Conservation (phyloP, 2,329 filamentous ascomycete species). For the Pseudofabraea citricarpa region DNA sequence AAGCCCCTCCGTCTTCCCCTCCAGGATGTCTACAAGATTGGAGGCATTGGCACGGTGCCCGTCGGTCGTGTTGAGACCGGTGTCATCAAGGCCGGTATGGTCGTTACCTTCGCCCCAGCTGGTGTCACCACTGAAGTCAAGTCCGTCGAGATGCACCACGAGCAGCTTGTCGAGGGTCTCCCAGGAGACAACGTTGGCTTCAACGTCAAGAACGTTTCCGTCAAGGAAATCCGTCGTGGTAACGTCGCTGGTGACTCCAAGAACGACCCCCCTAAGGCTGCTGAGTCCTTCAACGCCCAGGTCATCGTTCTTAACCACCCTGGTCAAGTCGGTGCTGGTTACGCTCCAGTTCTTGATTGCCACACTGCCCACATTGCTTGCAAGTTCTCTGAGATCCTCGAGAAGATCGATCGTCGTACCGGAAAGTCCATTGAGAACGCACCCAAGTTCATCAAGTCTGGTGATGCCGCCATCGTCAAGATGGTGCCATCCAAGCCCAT, state of each 20-base stretch:
- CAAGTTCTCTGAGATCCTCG: constrained; percentile 98
- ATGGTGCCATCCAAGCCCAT: constrained; percentile 99
- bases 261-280: constrained; percentile 91
- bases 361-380: constrained; percentile 99
- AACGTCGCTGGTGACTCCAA: constrained; percentile 99
- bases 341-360: constrained; percentile 98
- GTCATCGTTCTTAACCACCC: constrained; percentile 99
- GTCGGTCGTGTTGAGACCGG: constrained; percentile 99
- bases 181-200: constrained; percentile 99
- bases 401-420: constrained; percentile 99
- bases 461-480: constrained; percentile 99
- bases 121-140: constrained; percentile 99
- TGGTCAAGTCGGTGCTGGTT: constrained; percentile 97
- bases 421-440: constrained; percentile 88
- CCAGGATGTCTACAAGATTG: constrained; percentile 99
- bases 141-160: constrained; percentile 99
- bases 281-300: constrained; percentile 97
- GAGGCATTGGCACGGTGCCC: constrained; percentile 99
- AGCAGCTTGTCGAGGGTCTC: constrained; percentile 91
- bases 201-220: constrained; percentile 99
- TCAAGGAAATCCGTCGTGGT: constrained; percentile 99
- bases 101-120: constrained; percentile 97
- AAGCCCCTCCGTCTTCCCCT: constrained; percentile 99
- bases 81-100: constrained; percentile 85
- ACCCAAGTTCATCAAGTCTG: constrained; percentile 99